Percentiles rank a stretch among this genome's conserved stretches.
These are phyloP conservation scores for Beauveria bassiana DNA, from an alignment of 2,329 filamentous ascomycete species.

Conservation along the genomic window DNA sequence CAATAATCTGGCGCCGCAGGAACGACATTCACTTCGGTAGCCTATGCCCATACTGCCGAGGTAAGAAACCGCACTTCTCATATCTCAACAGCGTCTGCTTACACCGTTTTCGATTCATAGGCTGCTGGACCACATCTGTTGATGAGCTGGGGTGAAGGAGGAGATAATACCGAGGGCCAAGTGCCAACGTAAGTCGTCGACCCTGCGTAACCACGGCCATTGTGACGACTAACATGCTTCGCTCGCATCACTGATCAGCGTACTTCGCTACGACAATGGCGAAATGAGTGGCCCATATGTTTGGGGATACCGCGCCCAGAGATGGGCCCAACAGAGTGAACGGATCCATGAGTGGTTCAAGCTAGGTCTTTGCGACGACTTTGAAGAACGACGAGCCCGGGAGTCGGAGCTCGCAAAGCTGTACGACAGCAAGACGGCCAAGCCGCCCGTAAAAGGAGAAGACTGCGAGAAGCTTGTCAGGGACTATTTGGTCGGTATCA, in stretches of 20 bases:
- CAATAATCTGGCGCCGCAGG: not conserved
- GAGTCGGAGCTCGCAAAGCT: not conserved
- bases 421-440: constrained; percentile 1
- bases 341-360: constrained; percentile 1
- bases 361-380: constrained; percentile 1
- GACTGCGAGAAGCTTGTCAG: constrained; percentile 1
- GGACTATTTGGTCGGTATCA: not conserved
- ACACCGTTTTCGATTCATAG: not conserved
- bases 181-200: not conserved
- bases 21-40: not conserved
- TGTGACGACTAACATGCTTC: not conserved
- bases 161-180: not conserved
- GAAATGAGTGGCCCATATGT: not conserved
- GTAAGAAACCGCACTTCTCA: not conserved
- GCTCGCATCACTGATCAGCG: not conserved
- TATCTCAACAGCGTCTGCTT: not conserved
- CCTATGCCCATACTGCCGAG: not conserved
- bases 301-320: not conserved
- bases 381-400: not conserved
- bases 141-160: constrained; percentile 1
- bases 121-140: not conserved
- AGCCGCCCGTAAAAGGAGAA: not conserved
- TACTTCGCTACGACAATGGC: not conserved
- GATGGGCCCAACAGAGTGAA: not conserved
- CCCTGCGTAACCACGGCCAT: not conserved